A percentile compares a stretch with the other conserved stretches of the same genome.
These are phyloP conservation scores for Phaeosphaeriaceae sp. DNA, from an alignment of 2,329 filamentous ascomycete genomes.

Conservation along the genomic window DNA sequence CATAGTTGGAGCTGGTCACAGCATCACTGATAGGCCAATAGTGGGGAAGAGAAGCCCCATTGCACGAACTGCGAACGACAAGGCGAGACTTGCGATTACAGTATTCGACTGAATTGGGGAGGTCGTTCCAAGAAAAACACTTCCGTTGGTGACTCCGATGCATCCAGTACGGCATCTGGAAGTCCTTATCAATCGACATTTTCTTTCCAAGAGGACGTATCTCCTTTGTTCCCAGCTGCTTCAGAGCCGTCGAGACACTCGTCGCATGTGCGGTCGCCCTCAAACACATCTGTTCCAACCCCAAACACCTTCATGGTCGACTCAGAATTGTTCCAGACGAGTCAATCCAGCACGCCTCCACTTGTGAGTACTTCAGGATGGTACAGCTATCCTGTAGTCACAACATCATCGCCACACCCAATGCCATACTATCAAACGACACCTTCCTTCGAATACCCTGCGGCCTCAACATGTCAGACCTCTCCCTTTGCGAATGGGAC, in stretches of 20 bases:
- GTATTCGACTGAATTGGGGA: conserved; percentile 81
- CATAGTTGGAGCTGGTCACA: not conserved
- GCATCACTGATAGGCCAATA: conserved; percentile 35
- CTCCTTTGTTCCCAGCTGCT: conserved; percentile 27
- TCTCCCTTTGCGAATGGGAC: conserved; percentile 16
- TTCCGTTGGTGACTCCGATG: conserved; percentile 34
- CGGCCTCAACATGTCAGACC: conserved; percentile 23
- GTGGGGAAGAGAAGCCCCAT: conserved; percentile 75
- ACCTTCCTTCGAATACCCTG: conserved; percentile 29
- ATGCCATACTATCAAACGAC: conserved; percentile 22
- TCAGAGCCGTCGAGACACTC: conserved; percentile 20
- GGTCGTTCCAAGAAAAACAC: conserved; percentile 70
- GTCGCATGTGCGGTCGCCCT: conserved; percentile 34
- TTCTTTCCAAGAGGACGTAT: conserved; percentile 33
- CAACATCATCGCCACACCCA: conserved; percentile 12
- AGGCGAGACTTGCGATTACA: conserved; percentile 79
- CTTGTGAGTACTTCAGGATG: conserved; percentile 11
- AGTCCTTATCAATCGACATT: conserved; percentile 41
- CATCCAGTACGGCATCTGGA: conserved; percentile 31
- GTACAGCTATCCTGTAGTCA: conserved; percentile 21
- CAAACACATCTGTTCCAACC: conserved; percentile 27
- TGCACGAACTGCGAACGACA: conserved; percentile 77
- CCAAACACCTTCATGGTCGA: conserved; percentile 34
- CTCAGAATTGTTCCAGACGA: conserved; percentile 31
- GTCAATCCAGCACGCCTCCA: conserved; percentile 22